Evolutionary conservation across 2,329 filamentous ascomycete species (phyloP).

Genomic region (Pseudocercospora pini-densiflorae): DNA sequence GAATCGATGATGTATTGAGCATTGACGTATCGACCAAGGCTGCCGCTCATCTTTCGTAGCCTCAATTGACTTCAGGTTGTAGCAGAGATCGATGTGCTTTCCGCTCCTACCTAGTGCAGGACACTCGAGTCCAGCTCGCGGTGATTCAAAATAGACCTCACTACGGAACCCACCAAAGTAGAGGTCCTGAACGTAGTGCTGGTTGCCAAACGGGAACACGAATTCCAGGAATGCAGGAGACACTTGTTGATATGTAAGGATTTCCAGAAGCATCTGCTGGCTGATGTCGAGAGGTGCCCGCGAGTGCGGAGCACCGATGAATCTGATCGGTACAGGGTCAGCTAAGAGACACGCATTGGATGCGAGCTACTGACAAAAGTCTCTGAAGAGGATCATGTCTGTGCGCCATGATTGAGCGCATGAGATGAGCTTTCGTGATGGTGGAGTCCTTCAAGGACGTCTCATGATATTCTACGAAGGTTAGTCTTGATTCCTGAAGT

Average conservation of each 20-base stretch:
- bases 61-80: constrained; percentile 45
- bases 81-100: constrained; percentile 43
- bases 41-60: constrained; percentile 7
- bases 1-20: constrained; percentile 45
- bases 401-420: not conserved
- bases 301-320: not conserved
- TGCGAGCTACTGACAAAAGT: not conserved
- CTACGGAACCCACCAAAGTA: constrained; percentile 44
- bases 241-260: constrained; percentile 42
- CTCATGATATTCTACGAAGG: not conserved
- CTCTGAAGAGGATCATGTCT: constrained; percentile 2
- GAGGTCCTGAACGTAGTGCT: constrained; percentile 41
- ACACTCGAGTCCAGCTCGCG: constrained; percentile 25
- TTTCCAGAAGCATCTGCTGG: constrained; percentile 21
- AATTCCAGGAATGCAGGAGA: constrained; percentile 45
- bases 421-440: not conserved
- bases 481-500: not conserved
- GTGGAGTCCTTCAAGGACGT: not conserved
- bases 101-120: constrained; percentile 44
- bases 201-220: constrained; percentile 44
- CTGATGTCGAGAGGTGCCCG: not conserved
- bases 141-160: constrained; percentile 30
- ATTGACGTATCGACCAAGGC: constrained; percentile 46
- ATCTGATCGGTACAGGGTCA: not conserved
- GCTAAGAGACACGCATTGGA: not conserved